Percentiles rank a stretch among this genome's conserved stretches.
Conservation (phyloP, 306 rosid species). For the Pyrus bretschneideri region DNA sequence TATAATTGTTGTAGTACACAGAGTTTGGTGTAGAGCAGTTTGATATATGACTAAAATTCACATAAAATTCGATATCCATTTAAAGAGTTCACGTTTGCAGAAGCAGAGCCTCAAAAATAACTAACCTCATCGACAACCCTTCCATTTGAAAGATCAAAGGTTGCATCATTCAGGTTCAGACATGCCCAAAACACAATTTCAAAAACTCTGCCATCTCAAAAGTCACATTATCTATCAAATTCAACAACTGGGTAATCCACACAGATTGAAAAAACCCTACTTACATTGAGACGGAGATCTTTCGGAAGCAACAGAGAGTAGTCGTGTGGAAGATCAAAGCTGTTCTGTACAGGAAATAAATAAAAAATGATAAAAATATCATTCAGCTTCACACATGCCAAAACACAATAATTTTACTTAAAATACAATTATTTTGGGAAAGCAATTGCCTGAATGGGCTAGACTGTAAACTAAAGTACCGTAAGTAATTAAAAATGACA, state of each 20-base stretch:
- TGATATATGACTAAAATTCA: too few relatives aligned
- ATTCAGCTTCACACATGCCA: too few relatives aligned
- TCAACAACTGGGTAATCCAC: not conserved
- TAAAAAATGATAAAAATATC: not conserved
- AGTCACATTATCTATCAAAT: not conserved
- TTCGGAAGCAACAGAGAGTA: slow-evolving; percentile 62
- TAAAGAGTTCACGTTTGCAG: not conserved
- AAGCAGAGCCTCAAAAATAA: not conserved
- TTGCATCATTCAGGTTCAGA: slow-evolving; percentile 77
- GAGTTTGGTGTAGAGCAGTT: too few relatives aligned
- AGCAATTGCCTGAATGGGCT: too few relatives aligned
- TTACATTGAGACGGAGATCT: slow-evolving; percentile 81
- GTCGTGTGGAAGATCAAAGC: slow-evolving; percentile 80
- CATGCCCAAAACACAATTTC: slow-evolving; percentile 12
- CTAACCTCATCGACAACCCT: slow-evolving; percentile 74
- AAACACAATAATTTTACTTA: too few relatives aligned
- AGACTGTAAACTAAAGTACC: too few relatives aligned
- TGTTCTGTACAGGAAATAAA: slow-evolving; percentile 32
- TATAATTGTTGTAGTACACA: too few relatives aligned
- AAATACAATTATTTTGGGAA: too few relatives aligned
- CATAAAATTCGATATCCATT: too few relatives aligned
- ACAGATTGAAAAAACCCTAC: slow-evolving; percentile 5
- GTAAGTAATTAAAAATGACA: too few relatives aligned
- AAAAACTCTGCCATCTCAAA: not conserved
- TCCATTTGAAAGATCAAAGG: slow-evolving; percentile 88